Evolutionary conservation across 768 basidiomycete genomes (phyloP).

Genomic region (Rickenella mellea): DNA sequence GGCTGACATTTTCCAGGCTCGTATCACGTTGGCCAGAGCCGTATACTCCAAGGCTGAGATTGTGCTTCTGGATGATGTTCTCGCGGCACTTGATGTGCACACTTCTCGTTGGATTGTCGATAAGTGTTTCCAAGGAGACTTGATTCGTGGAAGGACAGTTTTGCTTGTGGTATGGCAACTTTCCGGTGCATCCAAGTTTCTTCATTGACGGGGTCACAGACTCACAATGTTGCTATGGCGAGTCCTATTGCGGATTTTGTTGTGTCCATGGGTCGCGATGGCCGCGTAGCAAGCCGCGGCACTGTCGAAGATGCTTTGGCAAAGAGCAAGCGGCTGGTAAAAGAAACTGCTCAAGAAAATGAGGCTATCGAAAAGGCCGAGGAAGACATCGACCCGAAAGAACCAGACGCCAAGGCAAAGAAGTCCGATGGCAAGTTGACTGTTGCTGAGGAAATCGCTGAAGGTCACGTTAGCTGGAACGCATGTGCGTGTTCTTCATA

Average conservation of each 20-base stretch:
- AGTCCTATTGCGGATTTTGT: constrained; percentile 46
- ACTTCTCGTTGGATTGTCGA: constrained; percentile 43
- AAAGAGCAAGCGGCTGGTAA: constrained; percentile 24
- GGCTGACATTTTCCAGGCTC: constrained; percentile 25
- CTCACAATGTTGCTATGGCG: constrained; percentile 45
- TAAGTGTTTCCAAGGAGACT: constrained; percentile 31
- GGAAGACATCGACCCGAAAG: constrained; percentile 16
- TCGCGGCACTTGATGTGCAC: constrained; percentile 53
- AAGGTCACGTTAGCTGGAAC: constrained; percentile 26
- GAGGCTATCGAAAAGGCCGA: constrained; percentile 20
- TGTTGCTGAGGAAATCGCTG: constrained; percentile 25
- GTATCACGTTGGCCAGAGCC: constrained; percentile 48
- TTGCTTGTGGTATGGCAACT: constrained; percentile 36
- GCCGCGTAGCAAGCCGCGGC: constrained; percentile 39
- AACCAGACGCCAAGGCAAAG: constrained; percentile 8
- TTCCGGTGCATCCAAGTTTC: constrained; percentile 26
- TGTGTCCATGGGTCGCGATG: constrained; percentile 45
- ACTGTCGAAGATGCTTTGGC: constrained; percentile 37
- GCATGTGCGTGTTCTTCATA: constrained; percentile 19
- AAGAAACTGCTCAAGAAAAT: constrained; percentile 18
- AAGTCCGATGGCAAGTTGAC: constrained; percentile 23
- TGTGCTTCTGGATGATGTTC: constrained; percentile 64
- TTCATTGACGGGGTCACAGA: constrained; percentile 31
- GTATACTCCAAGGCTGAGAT: constrained; percentile 53
- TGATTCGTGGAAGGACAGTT: constrained; percentile 32